A percentile compares a stretch with the other conserved stretches of the same genome.
These are phyloP conservation scores for Metarhizium brunneum DNA, from an alignment of 2,329 filamentous ascomycete genomes.

Conservation along the genomic window DNA sequence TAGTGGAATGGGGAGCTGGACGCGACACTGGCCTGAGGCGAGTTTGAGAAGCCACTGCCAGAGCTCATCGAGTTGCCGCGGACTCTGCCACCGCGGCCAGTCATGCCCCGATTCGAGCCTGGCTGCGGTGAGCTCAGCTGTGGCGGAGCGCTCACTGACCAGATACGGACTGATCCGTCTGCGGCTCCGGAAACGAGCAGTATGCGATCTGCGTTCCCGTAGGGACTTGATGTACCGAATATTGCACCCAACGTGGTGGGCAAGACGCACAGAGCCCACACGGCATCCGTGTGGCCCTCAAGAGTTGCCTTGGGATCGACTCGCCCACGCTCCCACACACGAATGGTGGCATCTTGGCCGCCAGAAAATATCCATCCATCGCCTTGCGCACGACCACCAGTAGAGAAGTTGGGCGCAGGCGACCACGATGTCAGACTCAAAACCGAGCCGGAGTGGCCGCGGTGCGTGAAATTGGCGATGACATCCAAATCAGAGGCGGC, in stretches of 20 bases:
- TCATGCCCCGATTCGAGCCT: constrained; percentile 47
- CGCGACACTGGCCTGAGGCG: constrained; percentile 80
- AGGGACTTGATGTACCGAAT: constrained; percentile 66
- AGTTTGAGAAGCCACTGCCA: constrained; percentile 82
- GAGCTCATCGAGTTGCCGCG: constrained; percentile 90
- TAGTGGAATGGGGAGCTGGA: constrained; percentile 81
- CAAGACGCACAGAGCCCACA: constrained; percentile 91
- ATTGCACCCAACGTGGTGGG: constrained; percentile 73
- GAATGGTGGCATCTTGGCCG: constrained; percentile 84
- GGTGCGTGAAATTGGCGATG: constrained; percentile 86
- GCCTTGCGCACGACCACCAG: constrained; percentile 75
- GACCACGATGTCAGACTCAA: constrained; percentile 82
- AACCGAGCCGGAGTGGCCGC: constrained; percentile 86
- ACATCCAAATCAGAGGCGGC: constrained; percentile 78
- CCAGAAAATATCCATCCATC: constrained; percentile 99
- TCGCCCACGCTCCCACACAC: constrained; percentile 90
- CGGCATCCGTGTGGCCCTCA: constrained; percentile 88
- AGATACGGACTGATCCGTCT: constrained; percentile 85
- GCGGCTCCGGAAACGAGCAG: constrained; percentile 85
- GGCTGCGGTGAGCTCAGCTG: constrained; percentile 75
- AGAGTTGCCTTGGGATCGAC: constrained; percentile 93
- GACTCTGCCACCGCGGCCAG: constrained; percentile 59
- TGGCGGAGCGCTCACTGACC: constrained; percentile 87
- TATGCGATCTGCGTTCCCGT: constrained; percentile 76
- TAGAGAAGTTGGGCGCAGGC: constrained; percentile 78